Conservation (phyloP, 1,284 basidiomycete species). For the Ustilago crameri region DNA sequence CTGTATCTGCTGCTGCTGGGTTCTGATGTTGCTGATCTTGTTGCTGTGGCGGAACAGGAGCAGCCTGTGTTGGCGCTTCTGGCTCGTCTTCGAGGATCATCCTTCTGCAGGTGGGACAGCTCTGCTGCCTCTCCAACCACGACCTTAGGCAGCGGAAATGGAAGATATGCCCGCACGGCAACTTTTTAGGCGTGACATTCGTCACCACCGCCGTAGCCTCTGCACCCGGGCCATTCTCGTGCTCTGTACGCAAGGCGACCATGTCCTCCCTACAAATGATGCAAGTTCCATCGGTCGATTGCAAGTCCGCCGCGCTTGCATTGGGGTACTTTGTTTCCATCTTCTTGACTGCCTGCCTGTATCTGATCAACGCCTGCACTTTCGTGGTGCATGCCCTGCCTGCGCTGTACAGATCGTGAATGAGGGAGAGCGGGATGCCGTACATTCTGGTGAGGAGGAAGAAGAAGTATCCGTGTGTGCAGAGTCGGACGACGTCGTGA, state of each 20-base stretch:
- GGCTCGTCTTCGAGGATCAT: constrained; percentile 78
- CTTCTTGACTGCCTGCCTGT: constrained; percentile 91
- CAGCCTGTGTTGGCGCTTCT: constrained; percentile 3
- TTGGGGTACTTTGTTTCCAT: constrained; percentile 97
- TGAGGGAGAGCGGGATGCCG: constrained; percentile 94
- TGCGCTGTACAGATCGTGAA: constrained; percentile 95
- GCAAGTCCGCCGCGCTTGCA: constrained; percentile 87
- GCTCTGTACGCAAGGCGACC: constrained; percentile 63
- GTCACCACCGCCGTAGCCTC: constrained; percentile 10
- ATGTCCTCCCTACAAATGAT: constrained; percentile 99
- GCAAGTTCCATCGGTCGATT: constrained; percentile 88
- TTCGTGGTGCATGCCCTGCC: constrained; percentile 88
- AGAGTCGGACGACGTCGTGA: constrained; percentile 89
- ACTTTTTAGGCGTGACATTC: constrained; percentile 94
- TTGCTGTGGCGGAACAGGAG: constrained; percentile 1
- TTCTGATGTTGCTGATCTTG: constrained; percentile 8
- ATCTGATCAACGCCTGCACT: constrained; percentile 85
- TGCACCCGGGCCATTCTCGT: constrained; percentile 1
- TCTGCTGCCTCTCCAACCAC: constrained; percentile 93
- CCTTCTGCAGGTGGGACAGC: constrained; percentile 94
- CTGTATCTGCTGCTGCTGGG: constrained; percentile 3
- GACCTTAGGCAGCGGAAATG: constrained; percentile 96
- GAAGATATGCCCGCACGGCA: constrained; percentile 96
- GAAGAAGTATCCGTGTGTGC: constrained; percentile 86
- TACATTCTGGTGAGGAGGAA: constrained; percentile 92